Evolutionary conservation across 2,329 filamentous ascomycete genomes (phyloP).

Genomic region (Alternaria triticina): DNA sequence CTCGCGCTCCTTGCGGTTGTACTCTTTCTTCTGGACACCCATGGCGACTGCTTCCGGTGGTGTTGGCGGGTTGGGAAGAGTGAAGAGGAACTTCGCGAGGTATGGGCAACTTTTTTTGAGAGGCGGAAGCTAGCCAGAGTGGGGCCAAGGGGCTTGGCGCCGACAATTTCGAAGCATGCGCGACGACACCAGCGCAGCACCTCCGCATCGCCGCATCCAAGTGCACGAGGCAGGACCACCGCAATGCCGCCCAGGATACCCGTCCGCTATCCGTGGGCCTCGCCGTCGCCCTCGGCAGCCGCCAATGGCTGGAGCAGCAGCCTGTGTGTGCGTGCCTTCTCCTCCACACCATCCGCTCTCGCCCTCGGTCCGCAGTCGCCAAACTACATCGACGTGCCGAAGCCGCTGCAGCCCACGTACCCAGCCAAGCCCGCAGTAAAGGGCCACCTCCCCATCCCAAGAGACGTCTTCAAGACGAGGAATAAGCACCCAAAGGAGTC

Average conservation of each 20-base stretch:
- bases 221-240: constrained; percentile 9
- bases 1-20: constrained; percentile 79
- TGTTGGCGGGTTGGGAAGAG: constrained; percentile 19
- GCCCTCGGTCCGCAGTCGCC: constrained; percentile 83
- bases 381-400: constrained; percentile 81
- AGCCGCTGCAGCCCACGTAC: constrained; percentile 72
- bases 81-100: constrained; percentile 8
- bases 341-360: constrained; percentile 52
- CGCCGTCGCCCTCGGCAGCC: constrained; percentile 17
- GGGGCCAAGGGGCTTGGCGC: constrained; percentile 32
- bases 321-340: constrained; percentile 47
- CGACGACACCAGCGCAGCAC: constrained; percentile 19
- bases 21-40: constrained; percentile 94
- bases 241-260: constrained; percentile 52
- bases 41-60: constrained; percentile 57
- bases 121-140: constrained; percentile 9
- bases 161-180: constrained; percentile 26
- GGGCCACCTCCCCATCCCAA: constrained; percentile 82
- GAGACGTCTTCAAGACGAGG: constrained; percentile 71
- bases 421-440: constrained; percentile 62
- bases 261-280: constrained; percentile 45
- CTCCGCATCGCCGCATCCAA: constrained; percentile 13
- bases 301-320: constrained; percentile 16
- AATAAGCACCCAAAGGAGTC: constrained; percentile 60
- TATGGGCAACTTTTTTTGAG: constrained; percentile 32